Conservation (phyloP, 2,329 filamentous ascomycete genomes). For the Pseudogymnoascus sp. region DNA sequence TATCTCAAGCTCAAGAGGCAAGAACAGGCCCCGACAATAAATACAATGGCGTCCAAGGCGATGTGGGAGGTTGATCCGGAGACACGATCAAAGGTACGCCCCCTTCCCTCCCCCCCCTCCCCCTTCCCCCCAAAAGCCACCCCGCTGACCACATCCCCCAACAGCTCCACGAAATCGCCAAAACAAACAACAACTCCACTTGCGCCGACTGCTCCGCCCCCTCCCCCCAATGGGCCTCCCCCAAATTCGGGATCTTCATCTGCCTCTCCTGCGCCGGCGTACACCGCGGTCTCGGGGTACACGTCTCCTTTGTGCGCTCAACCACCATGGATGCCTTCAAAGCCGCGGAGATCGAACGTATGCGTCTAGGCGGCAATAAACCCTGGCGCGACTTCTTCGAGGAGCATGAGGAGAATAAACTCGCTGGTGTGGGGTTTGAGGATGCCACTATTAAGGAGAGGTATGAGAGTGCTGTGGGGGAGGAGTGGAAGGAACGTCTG, state of each 20-base stretch:
- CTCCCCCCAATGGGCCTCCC: conserved; percentile 94
- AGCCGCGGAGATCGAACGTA: conserved; percentile 79
- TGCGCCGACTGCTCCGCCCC: conserved; percentile 96
- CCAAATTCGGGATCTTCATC: conserved; percentile 98
- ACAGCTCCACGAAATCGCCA: conserved; percentile 84
- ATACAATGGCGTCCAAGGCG: conserved; percentile 53
- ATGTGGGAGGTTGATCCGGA: conserved; percentile 99
- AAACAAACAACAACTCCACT: conserved; percentile 75
- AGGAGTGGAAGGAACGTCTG: conserved; percentile 90
- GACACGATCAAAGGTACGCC: conserved; percentile 78
- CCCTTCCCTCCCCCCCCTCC: not conserved
- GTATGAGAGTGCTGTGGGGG: conserved; percentile 81
- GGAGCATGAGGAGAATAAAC: conserved; percentile 54
- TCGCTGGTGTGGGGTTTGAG: conserved; percentile 64
- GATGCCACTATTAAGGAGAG: conserved; percentile 83
- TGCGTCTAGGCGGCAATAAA: conserved; percentile 86
- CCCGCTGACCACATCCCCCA: conserved; percentile 10
- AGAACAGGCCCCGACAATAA: not conserved
- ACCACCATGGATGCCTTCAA: conserved; percentile 99
- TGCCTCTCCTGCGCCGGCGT: conserved; percentile 92
- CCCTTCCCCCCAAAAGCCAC: not conserved
- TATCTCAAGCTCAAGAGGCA: not conserved
- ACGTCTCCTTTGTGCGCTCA: conserved; percentile 95
- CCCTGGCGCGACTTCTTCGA: conserved; percentile 85
- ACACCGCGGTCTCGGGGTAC: conserved; percentile 88